A percentile compares a stretch with the other conserved stretches of the same genome.
Conservation (phyloP, 805 yeast genomes). For the Sugiyamaella qingdaonensis region DNA sequence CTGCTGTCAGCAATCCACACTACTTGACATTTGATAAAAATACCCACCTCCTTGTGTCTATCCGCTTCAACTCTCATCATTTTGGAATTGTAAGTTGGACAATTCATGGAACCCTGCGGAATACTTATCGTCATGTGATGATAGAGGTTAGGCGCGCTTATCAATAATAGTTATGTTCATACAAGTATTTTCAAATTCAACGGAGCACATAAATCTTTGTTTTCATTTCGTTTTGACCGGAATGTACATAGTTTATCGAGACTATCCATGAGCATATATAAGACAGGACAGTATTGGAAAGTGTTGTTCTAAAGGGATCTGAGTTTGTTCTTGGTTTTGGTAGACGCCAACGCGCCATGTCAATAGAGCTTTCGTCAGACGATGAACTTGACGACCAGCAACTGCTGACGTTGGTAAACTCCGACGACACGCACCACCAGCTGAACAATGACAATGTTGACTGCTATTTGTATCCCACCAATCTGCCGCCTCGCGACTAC, state of each 20-base stretch:
- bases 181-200: too few species aligned
- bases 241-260: too few species aligned
- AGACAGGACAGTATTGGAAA: too few species aligned
- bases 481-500: constrained; percentile 79
- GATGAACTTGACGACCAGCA: neutral
- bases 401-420: neutral
- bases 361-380: neutral
- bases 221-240: too few species aligned
- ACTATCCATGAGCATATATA: too few species aligned
- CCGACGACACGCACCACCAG: constrained; percentile 4
- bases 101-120: neutral
- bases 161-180: neutral
- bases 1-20: constrained; percentile 8
- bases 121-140: neutral
- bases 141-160: neutral
- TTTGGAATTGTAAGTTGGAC: neutral
- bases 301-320: too few species aligned
- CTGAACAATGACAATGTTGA: constrained; percentile 34
- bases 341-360: neutral
- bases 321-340: too few species aligned
- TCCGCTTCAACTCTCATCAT: neutral
- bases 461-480: constrained; percentile 77
- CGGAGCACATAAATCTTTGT: too few species aligned
- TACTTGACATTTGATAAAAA: neutral
- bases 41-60: constrained; percentile 11